Conservation (phyloP, 192 early-diverging fungal species). For the Linnemannia elongata region DNA sequence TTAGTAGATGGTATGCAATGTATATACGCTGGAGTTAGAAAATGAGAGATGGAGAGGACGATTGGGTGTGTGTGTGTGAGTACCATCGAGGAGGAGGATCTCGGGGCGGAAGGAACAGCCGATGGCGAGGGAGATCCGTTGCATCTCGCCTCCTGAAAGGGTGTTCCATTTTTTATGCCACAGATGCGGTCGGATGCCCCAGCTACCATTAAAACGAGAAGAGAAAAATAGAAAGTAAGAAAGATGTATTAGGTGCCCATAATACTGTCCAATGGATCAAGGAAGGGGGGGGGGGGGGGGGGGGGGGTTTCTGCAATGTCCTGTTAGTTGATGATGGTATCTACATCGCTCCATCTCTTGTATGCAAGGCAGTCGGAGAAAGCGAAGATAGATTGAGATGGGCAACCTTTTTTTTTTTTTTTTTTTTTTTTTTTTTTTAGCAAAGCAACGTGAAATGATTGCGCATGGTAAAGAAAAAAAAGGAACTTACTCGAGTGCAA, state of each 20-base stretch:
- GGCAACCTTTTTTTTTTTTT: too few relatives aligned
- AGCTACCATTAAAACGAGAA: conserved; percentile 57
- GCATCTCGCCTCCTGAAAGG: conserved; percentile 89
- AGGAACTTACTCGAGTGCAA: conserved; percentile 25
- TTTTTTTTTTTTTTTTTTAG: too few relatives aligned
- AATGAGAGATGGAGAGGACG: not conserved
- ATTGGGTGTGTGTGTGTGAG: not conserved
- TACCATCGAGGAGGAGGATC: conserved; percentile 85
- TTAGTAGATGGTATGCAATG: not conserved
- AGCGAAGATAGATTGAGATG: too few relatives aligned
- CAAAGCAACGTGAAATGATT: too few relatives aligned
- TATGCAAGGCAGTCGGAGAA: not conserved
- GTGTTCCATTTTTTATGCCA: conserved; percentile 85
- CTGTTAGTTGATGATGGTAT: not conserved
- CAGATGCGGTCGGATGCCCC: conserved; percentile 74
- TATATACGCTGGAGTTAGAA: not conserved
- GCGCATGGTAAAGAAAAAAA: not conserved
- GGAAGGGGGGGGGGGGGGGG: too few relatives aligned
- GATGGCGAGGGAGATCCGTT: conserved; percentile 85
- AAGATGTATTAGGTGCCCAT: conserved; percentile 37
- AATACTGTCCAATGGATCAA: not conserved
- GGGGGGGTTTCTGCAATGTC: too few relatives aligned
- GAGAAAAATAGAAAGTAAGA: not conserved
- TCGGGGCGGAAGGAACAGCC: conserved; percentile 82
- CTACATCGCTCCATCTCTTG: not conserved